These are phyloP conservation scores for Akanthomyces dipterigenus DNA, from an alignment of 2,329 filamentous ascomycete species.

Conservation along the genomic window DNA sequence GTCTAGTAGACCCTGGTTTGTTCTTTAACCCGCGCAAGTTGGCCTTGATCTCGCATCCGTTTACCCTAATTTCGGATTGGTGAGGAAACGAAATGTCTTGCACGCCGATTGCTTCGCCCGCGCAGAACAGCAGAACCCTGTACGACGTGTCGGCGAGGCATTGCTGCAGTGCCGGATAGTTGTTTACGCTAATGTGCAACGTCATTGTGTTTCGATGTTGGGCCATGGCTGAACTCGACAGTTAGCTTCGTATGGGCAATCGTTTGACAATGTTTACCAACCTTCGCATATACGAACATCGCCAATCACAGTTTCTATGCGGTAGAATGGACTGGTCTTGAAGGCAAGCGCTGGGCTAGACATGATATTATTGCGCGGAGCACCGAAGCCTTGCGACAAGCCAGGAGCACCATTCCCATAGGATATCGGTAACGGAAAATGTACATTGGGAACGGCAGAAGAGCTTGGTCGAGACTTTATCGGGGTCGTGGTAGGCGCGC, in stretches of 20 bases:
- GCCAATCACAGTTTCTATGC: constrained; percentile 58
- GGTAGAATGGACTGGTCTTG: constrained; percentile 82
- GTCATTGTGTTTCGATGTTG: constrained; percentile 44
- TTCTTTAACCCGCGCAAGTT: constrained; percentile 94
- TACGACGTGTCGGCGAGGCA: constrained; percentile 55
- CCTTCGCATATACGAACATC: constrained; percentile 64
- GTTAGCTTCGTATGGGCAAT: neutral
- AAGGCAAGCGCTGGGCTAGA: constrained; percentile 24
- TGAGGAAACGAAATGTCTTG: constrained; percentile 86
- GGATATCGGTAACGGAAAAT: neutral
- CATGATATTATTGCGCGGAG: constrained; percentile 15
- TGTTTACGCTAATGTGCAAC: constrained; percentile 41
- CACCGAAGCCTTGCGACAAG: constrained; percentile 7
- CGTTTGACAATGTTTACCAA: constrained; percentile 31
- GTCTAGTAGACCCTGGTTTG: constrained; percentile 88
- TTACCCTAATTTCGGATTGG: constrained; percentile 88
- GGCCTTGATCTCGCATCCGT: constrained; percentile 80
- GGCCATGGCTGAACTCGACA: constrained; percentile 46
- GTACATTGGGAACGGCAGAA: constrained; percentile 11
- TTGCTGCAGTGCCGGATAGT: constrained; percentile 44
- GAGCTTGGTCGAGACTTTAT: constrained; percentile 13
- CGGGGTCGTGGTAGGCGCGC: constrained; percentile 17
- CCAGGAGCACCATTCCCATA: constrained; percentile 3
- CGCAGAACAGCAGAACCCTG: constrained; percentile 79
- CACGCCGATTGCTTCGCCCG: constrained; percentile 52